Evolutionary conservation across 768 basidiomycete species (phyloP).

Genomic region (Leccinum olivaceopallidum): DNA sequence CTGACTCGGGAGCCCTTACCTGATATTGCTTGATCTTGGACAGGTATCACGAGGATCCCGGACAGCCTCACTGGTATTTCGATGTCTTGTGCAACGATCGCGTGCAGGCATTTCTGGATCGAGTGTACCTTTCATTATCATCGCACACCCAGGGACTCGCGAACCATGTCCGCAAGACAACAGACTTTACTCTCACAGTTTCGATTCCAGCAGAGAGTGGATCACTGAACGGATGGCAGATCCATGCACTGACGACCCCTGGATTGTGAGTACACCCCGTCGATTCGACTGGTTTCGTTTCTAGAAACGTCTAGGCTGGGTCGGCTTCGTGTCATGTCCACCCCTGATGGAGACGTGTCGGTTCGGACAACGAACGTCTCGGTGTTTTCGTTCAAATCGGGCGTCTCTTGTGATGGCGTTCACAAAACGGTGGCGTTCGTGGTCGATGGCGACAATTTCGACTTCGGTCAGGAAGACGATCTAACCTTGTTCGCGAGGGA

Average conservation of each 20-base stretch:
- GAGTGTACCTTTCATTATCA: conserved; percentile 18
- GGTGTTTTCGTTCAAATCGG: conserved; percentile 23
- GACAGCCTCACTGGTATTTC: conserved; percentile 71
- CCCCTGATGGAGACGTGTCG: conserved; percentile 6
- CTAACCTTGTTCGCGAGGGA: conserved; percentile 15
- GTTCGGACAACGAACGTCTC: conserved; percentile 29
- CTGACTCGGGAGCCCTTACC: not conserved
- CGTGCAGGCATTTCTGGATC: conserved; percentile 59
- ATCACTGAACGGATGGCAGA: conserved; percentile 67
- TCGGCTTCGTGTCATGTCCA: conserved; percentile 21
- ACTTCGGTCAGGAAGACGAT: not conserved
- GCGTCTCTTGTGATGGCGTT: not conserved
- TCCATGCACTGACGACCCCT: conserved; percentile 58
- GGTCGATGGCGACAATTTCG: conserved; percentile 17
- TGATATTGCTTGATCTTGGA: not conserved
- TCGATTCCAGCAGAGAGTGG: conserved; percentile 69
- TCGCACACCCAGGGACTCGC: not conserved
- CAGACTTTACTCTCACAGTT: conserved; percentile 69
- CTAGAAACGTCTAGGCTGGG: conserved; percentile 13
- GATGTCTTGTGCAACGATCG: conserved; percentile 53
- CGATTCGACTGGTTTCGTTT: not conserved
- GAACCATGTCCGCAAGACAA: not conserved
- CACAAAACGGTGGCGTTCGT: conserved; percentile 2
- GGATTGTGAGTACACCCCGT: conserved; percentile 55
- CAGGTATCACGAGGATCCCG: conserved; percentile 64